phyloP scores from a whole-genome alignment of 768 basidiomycete species.

The Candolleomyces aberdarensis region DNA sequence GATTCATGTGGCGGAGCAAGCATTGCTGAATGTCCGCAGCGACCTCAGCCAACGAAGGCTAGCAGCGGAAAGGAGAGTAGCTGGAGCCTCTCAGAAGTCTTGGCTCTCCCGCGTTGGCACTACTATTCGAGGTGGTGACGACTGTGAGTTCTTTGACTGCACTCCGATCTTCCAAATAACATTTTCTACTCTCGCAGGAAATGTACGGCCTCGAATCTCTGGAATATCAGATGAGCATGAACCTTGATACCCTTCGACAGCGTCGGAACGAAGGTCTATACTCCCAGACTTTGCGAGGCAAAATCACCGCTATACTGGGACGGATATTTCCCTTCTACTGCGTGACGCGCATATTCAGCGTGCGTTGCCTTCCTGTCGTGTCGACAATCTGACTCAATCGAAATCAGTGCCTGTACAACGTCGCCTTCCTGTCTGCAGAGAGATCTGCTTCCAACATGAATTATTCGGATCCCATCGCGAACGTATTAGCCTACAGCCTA shows the following conservation, averaged over 20 bases:
- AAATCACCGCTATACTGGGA: slow-evolving; percentile 42
- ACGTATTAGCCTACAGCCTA: slow-evolving; percentile 30
- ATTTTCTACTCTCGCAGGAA: slow-evolving; percentile 46
- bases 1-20: slow-evolving; percentile 52
- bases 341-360: slow-evolving; percentile 56
- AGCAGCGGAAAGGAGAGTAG: slow-evolving; percentile 14
- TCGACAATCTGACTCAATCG: neutral
- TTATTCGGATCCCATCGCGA: slow-evolving; percentile 41
- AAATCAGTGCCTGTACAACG: slow-evolving; percentile 47
- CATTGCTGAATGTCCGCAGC: slow-evolving; percentile 55
- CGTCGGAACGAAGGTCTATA: slow-evolving; percentile 49
- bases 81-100: slow-evolving; percentile 11
- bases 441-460: slow-evolving; percentile 28
- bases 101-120: slow-evolving; percentile 53
- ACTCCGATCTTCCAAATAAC: too few relatives aligned
- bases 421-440: slow-evolving; percentile 36
- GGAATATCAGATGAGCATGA: slow-evolving; percentile 63
- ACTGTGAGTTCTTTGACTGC: slow-evolving; percentile 24
- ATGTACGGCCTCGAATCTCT: slow-evolving; percentile 62
- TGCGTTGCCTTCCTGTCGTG: slow-evolving; percentile 28
- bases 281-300: slow-evolving; percentile 53
- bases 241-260: slow-evolving; percentile 47
- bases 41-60: slow-evolving; percentile 40
- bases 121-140: slow-evolving; percentile 46
- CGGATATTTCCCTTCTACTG: slow-evolving; percentile 67